These are phyloP conservation scores for Oryza glumipatula DNA, from an alignment of 176 grass and related monocot genomes.

Conservation along the genomic window DNA sequence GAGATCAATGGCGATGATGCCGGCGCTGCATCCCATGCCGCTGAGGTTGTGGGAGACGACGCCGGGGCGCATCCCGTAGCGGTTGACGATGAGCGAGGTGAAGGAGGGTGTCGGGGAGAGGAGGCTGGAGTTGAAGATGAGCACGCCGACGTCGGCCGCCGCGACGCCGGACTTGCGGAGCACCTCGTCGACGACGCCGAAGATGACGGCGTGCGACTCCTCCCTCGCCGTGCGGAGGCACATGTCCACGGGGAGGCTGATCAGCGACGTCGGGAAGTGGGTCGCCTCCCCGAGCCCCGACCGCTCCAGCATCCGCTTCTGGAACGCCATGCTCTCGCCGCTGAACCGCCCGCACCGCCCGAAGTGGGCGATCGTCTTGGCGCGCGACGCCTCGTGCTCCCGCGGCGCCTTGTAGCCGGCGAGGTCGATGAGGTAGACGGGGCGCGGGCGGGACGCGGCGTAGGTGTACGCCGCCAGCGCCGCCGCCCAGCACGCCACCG, in stretches of 20 bases:
- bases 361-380: conserved; percentile 71
- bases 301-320: conserved; percentile 89
- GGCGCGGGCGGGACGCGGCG: conserved; percentile 43
- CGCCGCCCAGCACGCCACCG: conserved; percentile 9
- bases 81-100: conserved; percentile 74
- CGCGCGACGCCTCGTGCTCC: conserved; percentile 57
- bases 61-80: conserved; percentile 57
- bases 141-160: conserved; percentile 51
- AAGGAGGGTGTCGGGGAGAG: conserved; percentile 82
- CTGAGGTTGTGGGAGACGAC: conserved; percentile 77
- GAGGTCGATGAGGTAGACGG: conserved; percentile 74
- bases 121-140: conserved; percentile 92
- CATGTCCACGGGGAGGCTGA: conserved; percentile 56
- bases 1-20: conserved; percentile 87
- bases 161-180: conserved; percentile 37
- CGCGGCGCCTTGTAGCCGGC: conserved; percentile 55
- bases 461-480: conserved; percentile 41
- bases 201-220: conserved; percentile 84
- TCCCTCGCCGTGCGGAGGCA: conserved; percentile 63
- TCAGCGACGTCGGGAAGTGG: conserved; percentile 79
- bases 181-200: conserved; percentile 72
- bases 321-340: conserved; percentile 80
- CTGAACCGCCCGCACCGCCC: conserved; percentile 47
- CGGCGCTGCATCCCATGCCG: conserved; percentile 98
- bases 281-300: conserved; percentile 74